Conservation (phyloP, 306 rosid genomes). For the Gleditsia sinensis region DNA sequence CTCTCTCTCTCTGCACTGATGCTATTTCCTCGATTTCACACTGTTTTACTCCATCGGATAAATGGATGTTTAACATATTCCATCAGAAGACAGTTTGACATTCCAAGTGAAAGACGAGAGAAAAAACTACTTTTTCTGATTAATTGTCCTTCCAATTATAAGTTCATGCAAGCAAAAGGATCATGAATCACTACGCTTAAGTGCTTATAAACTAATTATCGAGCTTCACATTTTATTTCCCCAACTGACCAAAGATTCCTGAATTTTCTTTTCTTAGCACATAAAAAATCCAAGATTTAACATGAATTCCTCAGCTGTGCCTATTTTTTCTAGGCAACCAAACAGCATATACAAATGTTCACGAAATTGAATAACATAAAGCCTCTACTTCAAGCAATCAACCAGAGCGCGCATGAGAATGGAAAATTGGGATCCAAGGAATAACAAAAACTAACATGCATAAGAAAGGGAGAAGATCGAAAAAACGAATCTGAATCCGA, state of each 20-base stretch:
- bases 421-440: conserved; percentile 48
- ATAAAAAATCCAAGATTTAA: conserved; percentile 16
- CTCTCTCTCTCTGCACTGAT: not conserved
- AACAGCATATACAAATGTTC: not conserved
- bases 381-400: not conserved
- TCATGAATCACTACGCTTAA: not conserved
- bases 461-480: not conserved
- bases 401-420: conserved; percentile 44
- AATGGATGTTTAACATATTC: not conserved
- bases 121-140: not conserved
- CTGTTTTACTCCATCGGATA: not conserved
- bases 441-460: not conserved
- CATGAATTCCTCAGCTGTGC: not conserved
- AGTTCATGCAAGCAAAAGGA: conserved; percentile 29
- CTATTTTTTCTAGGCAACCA: not conserved
- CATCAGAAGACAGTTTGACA: not conserved
- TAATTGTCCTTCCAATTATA: not conserved
- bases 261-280: not conserved
- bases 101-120: not conserved
- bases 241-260: not conserved
- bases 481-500: not conserved
- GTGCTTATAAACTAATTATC: not conserved
- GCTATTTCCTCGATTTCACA: not conserved
- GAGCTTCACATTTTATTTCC: not conserved
- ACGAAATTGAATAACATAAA: conserved; percentile 1